Evolutionary conservation across 1,139 yeast genomes (phyloP), one percentile per base, ranked within the genome.

Genomic region (Yamadazyma mexicana): DNA sequence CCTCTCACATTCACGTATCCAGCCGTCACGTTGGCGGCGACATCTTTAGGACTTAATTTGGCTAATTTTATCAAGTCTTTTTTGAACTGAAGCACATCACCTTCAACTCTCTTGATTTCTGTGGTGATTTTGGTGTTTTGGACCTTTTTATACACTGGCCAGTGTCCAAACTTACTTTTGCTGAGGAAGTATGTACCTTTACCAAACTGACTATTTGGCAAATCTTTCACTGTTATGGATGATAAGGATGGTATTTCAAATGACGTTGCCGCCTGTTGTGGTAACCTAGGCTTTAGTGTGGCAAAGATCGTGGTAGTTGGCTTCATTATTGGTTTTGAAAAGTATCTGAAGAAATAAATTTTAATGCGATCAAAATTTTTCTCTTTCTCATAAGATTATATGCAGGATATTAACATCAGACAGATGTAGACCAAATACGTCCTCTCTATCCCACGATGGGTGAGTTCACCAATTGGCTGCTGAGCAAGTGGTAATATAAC

Each of bases 111-210:
- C 56, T 81, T 80, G 33, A 85, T 69, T 54, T 83, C 87, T 1
- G 92, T 84, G 42, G 69, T 68, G 25, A 64, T 59, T 40, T 75
- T 75, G 22, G 81, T 76, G 40, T 77, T 73, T 62, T 69, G 75
- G 42, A 71, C 57, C 45, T 81, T 83, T 44, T 73, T 68, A 58
- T 84, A 85, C 1, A 85, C 82, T 22, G 92, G 92, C 62, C 87
- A 69, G 55, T 82, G 81, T 5, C 86, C 84, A 40, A 66, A 72
- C 18, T 72, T 63, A 9, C 86, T 71, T 58, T 83, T 79, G 31
- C 67, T 61, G 26, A 84, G 63, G 53, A 56, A 64, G 57, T 84
- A 84, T 31, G 60, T 61, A 7, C 62, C 54, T 17, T 55, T 52
- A 5, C 31, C 82, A 50, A 77, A 77, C 2, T 66, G 61, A 33